phyloP scores from a whole-genome alignment of 192 early-diverging fungal species.

The Backusella psychrophila region DNA sequence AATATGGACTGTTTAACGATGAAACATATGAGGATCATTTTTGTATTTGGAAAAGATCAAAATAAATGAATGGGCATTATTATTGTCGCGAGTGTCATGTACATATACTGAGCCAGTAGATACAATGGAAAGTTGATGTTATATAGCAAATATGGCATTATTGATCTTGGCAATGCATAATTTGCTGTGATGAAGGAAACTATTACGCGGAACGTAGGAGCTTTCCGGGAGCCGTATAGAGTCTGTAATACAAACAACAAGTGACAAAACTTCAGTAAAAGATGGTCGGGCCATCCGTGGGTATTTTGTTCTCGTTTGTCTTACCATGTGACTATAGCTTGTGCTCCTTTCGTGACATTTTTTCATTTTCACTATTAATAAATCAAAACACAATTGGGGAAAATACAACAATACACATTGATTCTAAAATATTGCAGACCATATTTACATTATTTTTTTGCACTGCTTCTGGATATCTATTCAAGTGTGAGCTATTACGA shows the following conservation, averaged over 20 bases:
- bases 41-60: not conserved
- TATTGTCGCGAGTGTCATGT: not conserved
- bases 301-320: no score
- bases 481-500: no score
- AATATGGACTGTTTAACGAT: no score
- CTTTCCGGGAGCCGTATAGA: not conserved
- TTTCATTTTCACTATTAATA: no score
- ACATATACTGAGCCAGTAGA: not conserved
- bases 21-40: not conserved
- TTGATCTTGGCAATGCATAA: not conserved
- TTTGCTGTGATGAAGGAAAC: not conserved
- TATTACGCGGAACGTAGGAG: not conserved
- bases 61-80: not conserved
- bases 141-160: not conserved
- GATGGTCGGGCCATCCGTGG: not conserved
- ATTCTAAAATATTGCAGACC: no score
- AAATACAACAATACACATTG: no score
- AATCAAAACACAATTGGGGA: no score
- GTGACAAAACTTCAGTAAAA: not conserved
- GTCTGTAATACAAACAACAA: not conserved
- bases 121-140: not conserved
- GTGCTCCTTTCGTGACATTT: no score
- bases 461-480: no score
- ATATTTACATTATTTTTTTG: no score
- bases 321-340: no score